Evolutionary conservation across 176 grass and related monocot genomes (phyloP), one percentile per base, ranked within the genome.

Genomic region (Oryza glumipatula): DNA sequence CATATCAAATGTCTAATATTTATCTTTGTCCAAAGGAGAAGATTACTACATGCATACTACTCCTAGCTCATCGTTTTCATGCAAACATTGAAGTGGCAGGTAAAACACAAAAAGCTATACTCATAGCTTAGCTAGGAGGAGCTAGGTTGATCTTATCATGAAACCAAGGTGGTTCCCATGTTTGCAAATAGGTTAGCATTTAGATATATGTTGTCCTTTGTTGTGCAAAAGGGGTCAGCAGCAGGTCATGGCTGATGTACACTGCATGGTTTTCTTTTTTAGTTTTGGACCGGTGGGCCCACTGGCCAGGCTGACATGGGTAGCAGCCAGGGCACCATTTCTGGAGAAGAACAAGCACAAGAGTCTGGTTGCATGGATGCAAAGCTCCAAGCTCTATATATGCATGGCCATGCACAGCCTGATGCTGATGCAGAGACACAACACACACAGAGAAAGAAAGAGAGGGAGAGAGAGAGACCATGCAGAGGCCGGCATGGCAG

Each of bases 301-400:
- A 76, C n/a, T 9, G 28, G 65, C n/a, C 78, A 33, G 77, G 23
- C 88, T 80, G 82, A 76, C 88, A 89, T 85, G 82, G 77, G 82
- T 68, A 44, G 87, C 71, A 16, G 65, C 69, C 88, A 84, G 72
- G 74, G 87, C 54, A 66, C 83, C 83, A 46, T 89, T 89, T 72
- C 46, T 71, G 77, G 83, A 76, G 77, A 85, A 85, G 64, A 81
- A 85, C 82, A 89, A 89, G 28, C 82, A 75, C 88, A 89, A 85
- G 65, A 44, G 65, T 68, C 71, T 87, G 23, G 19, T 2, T 38
- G 73, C 82, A 68, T 83, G 75, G 54, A 75, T 82, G 68, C 76
- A 32, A 79, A 79, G n/a, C 77, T 80, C 78, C 78, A 36, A 77
- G 75, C 56, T 64, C 56, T 64, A 63, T 73, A 63, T 63, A n/a